Evolutionary conservation across 2,329 filamentous ascomycete genomes (phyloP).

Genomic region (Botrytis sinoallii): DNA sequence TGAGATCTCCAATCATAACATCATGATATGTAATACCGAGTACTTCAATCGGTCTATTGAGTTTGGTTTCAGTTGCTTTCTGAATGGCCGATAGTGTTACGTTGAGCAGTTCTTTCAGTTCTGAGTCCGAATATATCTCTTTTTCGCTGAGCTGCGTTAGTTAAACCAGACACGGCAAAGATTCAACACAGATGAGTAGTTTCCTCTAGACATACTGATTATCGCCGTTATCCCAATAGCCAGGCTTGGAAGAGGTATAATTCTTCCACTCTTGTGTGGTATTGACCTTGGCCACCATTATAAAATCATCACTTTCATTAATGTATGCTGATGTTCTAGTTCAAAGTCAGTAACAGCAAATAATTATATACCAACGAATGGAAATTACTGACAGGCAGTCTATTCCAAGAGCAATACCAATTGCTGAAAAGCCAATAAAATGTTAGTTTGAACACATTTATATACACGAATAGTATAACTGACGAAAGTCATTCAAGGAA

Average conservation of each 20-base stretch:
- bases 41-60: background rate
- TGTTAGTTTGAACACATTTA: background rate
- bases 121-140: background rate
- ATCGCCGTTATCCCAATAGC: background rate
- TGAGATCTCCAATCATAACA: background rate
- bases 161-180: background rate
- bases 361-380: background rate
- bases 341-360: background rate
- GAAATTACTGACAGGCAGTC: background rate
- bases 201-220: background rate
- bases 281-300: background rate
- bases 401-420: background rate
- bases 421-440: background rate
- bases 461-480: background rate
- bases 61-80: background rate
- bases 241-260: background rate
- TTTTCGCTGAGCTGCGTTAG: background rate
- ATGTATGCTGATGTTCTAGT: background rate
- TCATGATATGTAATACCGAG: background rate
- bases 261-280: constrained; percentile 1
- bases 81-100: background rate
- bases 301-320: background rate
- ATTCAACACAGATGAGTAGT: background rate
- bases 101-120: background rate
- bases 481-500: background rate